A percentile compares a stretch with the other conserved stretches of the same genome.
These are phyloP conservation scores for Sistotremastrum niveocremeum DNA, from an alignment of 768 basidiomycete species.

Conservation along the genomic window DNA sequence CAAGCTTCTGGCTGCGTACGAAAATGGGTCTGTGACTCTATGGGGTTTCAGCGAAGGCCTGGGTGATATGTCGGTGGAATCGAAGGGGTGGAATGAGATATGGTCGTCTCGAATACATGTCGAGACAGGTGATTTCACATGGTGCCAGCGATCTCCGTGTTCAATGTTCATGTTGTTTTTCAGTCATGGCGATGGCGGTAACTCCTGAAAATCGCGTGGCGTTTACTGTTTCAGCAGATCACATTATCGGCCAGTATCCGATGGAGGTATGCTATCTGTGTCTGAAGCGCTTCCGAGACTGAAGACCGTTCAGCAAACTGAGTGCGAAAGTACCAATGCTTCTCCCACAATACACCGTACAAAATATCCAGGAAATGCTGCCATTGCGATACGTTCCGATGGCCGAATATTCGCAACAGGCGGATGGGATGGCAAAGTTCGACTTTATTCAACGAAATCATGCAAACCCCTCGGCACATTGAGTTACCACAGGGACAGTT, in stretches of 20 bases:
- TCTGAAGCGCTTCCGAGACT: background rate
- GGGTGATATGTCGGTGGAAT: slow-evolving; percentile 45
- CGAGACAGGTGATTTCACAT: slow-evolving; percentile 45
- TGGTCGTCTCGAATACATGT: slow-evolving; percentile 59
- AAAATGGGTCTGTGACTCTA: slow-evolving; percentile 75
- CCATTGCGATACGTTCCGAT: slow-evolving; percentile 61
- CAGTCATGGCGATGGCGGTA: slow-evolving; percentile 82
- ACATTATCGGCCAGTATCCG: slow-evolving; percentile 55
- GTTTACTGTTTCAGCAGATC: slow-evolving; percentile 77
- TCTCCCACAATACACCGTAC: slow-evolving; percentile 33
- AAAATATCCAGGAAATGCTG: slow-evolving; percentile 68
- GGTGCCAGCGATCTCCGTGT: background rate
- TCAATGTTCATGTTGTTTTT: background rate
- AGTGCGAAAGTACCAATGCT: background rate
- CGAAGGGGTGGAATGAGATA: slow-evolving; percentile 55
- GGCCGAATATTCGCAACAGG: slow-evolving; percentile 76
- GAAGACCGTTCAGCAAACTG: no score
- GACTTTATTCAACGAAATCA: slow-evolving; percentile 68
- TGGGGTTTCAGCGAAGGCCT: slow-evolving; percentile 33
- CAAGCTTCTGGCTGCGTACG: slow-evolving; percentile 63
- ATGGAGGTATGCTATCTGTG: slow-evolving; percentile 26
- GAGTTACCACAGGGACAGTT: slow-evolving; percentile 64
- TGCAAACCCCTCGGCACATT: slow-evolving; percentile 79
- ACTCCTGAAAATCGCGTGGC: slow-evolving; percentile 45
- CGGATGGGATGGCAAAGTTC: slow-evolving; percentile 91